These are phyloP conservation scores for Closterium sp. DNA, from an alignment of 139 green algal species.

Conservation along the genomic window DNA sequence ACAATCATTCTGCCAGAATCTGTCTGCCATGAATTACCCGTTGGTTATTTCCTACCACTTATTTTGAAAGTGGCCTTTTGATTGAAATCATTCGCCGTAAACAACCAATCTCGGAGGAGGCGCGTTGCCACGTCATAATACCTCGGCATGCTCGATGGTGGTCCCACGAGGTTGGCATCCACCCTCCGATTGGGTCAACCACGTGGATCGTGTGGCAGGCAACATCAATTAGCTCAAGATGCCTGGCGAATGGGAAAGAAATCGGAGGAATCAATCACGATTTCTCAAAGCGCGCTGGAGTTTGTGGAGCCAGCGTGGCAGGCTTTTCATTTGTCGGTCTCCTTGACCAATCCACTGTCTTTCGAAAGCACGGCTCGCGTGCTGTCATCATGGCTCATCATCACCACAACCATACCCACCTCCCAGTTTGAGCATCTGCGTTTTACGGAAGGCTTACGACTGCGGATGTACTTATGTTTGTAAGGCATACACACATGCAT, in stretches of 20 bases:
- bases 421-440: no score
- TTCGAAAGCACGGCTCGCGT: no score
- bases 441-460: no score
- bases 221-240: not conserved
- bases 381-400: no score
- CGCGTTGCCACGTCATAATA: not conserved
- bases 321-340: not conserved
- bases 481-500: not conserved
- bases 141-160: not conserved
- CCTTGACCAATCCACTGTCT: not conserved
- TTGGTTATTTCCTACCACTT: no score
- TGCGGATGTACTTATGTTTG: no score
- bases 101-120: not conserved
- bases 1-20: no score
- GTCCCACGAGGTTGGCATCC: not conserved
- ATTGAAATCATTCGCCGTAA: not conserved
- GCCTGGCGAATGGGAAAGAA: not conserved
- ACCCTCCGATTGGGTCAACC: not conserved
- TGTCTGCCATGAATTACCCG: no score
- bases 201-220: not conserved
- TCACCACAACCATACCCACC: no score
- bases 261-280: not conserved
- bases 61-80: no score
- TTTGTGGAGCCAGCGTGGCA: not conserved
- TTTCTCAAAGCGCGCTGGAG: not conserved